Evolutionary conservation across 2,329 filamentous ascomycete species (phyloP), one percentile per base, ranked within the genome.

Genomic region (Penicillium sp.): DNA sequence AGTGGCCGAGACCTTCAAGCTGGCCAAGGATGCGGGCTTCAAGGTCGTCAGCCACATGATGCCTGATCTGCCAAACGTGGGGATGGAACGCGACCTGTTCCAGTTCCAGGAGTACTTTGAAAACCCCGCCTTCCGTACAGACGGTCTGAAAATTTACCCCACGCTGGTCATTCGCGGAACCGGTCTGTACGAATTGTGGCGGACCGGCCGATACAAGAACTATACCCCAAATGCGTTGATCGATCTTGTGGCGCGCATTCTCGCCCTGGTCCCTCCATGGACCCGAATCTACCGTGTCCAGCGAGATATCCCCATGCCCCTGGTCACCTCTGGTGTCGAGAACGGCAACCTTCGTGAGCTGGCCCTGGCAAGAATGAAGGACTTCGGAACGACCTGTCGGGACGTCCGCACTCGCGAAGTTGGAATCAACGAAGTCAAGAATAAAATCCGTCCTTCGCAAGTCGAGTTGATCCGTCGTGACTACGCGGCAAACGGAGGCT

Each of bases 31-130:
- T 68, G 90, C 94, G 5, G 93, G 93, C 1, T 98, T 95, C 79
- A 98, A 98, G 70, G 93, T 98, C 1, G 93, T 98, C 53, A 95
- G 88, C 57, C 93, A 98, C 72, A 98, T 98, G 93, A 98, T 98
- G 93, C 93, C 93, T 1, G 93, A 98, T 66, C 73, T 98, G 41
- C 93, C 93, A 3, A 98, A 98, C 61, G 93, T 98, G 2, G 93
- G 93, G 48, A 95, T 97, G 87, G 94, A 98, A 72, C 85, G 93
- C 61, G 93, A 98, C 66, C 77, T 98, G 38, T 90, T 95, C 64
- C 93, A 98, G 61, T 98, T 98, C 70, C 81, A 88, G 55, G 94
- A 98, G 66, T 98, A 98, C 68, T 98, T 98, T 62, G 90, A 95
- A 66, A 97, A 90, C 66, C 93, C 93, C 1, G 89, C 84, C 37